phyloP scores from a whole-genome alignment of 2,329 filamentous ascomycete genomes.

The Juglanconis oblonga region DNA sequence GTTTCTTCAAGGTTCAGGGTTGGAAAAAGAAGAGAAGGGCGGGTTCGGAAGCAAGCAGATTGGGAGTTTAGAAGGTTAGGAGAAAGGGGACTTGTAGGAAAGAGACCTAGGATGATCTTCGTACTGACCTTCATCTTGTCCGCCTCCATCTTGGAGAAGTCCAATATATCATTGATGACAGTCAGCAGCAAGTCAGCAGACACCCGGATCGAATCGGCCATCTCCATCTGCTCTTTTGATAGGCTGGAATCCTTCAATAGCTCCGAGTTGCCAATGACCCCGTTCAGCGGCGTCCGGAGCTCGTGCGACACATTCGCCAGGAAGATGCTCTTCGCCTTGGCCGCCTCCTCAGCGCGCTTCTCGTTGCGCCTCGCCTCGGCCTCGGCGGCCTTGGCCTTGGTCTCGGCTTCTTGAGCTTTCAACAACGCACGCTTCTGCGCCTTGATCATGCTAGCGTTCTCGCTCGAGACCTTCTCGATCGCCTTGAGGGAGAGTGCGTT shows the following conservation, averaged over 20 bases:
- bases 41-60: too few relatives aligned
- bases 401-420: conserved; percentile 70
- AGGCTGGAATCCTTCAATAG: conserved; percentile 74
- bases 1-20: too few relatives aligned
- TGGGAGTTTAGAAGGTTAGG: too few relatives aligned
- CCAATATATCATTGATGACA: conserved; percentile 93
- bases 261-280: conserved; percentile 86
- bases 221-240: conserved; percentile 75
- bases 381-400: conserved; percentile 74
- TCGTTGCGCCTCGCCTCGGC: conserved; percentile 75
- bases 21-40: not conserved
- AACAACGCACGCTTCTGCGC: conserved; percentile 72
- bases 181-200: conserved; percentile 85
- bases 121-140: conserved; percentile 66
- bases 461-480: conserved; percentile 73
- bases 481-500: conserved; percentile 67
- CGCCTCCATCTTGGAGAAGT: conserved; percentile 92
- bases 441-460: conserved; percentile 74
- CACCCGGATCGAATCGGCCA: conserved; percentile 81
- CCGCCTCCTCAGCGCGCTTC: conserved; percentile 77
- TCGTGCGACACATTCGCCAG: conserved; percentile 79
- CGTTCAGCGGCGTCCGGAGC: conserved; percentile 77
- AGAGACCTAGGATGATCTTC: too few relatives aligned
- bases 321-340: conserved; percentile 80
- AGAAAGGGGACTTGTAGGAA: too few relatives aligned